Conservation (phyloP, 2,329 filamentous ascomycete genomes). For the Sporothrix mexicana region DNA sequence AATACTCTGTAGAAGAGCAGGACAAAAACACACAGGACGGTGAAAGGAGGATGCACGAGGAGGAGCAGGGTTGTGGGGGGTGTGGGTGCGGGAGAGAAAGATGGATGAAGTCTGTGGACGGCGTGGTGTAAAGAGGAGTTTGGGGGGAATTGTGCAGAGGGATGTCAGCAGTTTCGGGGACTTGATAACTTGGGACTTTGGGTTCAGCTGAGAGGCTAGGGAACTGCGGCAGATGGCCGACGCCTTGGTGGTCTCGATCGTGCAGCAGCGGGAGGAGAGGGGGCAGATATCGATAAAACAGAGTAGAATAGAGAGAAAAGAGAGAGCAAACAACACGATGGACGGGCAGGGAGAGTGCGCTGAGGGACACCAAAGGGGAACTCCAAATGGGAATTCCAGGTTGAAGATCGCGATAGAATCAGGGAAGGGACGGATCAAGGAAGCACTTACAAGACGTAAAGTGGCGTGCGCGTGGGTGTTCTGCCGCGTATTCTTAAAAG, state of each 20-base stretch:
- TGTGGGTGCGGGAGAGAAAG: conserved; percentile 3
- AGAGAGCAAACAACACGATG: neutral
- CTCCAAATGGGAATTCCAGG: neutral
- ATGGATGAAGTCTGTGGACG: neutral
- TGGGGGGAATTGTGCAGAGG: neutral
- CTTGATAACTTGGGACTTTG: neutral
- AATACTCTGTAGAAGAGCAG: neutral
- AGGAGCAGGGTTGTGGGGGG: conserved; percentile 24
- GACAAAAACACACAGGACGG: conserved; percentile 14
- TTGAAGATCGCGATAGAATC: neutral
- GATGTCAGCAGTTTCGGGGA: neutral
- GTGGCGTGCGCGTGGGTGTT: neutral
- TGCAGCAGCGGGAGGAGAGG: conserved; percentile 8
- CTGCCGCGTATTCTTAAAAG: conserved; percentile 1
- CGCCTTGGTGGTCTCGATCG: conserved; percentile 13
- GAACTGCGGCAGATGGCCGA: conserved; percentile 17
- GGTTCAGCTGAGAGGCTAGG: conserved; percentile 26
- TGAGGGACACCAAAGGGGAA: neutral
- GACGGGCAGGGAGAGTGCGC: neutral
- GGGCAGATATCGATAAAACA: neutral
- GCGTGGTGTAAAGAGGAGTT: neutral
- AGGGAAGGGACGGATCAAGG: neutral
- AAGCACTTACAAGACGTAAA: conserved; percentile 21
- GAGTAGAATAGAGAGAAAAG: neutral
- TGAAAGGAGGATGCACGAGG: conserved; percentile 30